Base-by-base conservation (phyloP, 2,329 filamentous ascomycete species). In the Aspergillus sp. region DNA sequence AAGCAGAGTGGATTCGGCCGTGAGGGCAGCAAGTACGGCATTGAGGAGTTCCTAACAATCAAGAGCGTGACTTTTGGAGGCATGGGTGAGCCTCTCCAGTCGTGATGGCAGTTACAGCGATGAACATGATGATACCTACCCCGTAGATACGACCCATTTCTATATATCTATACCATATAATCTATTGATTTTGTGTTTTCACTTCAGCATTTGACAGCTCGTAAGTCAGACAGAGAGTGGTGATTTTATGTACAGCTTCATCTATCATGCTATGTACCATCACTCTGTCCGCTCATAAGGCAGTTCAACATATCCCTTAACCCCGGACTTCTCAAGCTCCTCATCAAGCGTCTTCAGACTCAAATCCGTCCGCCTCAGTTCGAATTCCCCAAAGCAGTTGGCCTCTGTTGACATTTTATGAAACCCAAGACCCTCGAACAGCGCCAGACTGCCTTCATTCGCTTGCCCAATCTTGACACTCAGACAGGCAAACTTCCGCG, bases 1-100 rank as follows among this genome's bases (percentile, higher is more conserved):
- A 93, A 93, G 70, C 76, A 90, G 69, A 88, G 82, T 56, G 88
- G 88, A 1, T 90, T 90, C 56, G 88, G 88, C 2, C 74, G 86
- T 36, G 88, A 93, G 66, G 88, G 88, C 7, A 85, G 83, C 50
- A 78, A 82, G 63, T 86, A 90, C 47, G 87, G 87, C 11, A 82
- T 90, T 49, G 79, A 82, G 10, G 88, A 91, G 68, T 91, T 89
- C 62, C 76, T 84, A 60, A 69, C 79, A 34, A 85, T 85, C 51
- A 91, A 91, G 75, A 86, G 77, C 60, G 70, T 84, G 37, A 78
- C 77, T 2, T 68, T 85, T 48, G 83, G 82, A 11, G 82, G 82
- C 0, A 82, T 83, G 68, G 76, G 77, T 5, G 68, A 74, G 55
- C 72, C 77, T 27, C 59, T 84, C 38, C 78, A 83, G 56, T 70